Base-by-base conservation (phyloP, 1,284 basidiomycete species). In the Golubevia pallescens region DNA sequence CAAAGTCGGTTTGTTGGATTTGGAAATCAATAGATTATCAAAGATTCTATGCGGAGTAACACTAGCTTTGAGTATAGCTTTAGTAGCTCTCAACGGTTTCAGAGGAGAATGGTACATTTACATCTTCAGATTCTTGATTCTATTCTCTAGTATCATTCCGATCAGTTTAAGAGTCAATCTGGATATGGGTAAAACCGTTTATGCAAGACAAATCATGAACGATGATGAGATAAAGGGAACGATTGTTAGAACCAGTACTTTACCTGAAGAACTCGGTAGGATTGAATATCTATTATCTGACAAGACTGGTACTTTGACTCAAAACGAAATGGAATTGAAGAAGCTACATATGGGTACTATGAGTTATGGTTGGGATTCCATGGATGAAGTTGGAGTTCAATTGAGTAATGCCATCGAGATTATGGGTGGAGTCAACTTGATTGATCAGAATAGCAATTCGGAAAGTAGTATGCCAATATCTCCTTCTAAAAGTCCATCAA, bases 261-360 rank as follows among this genome's bases (percentile, higher is more conserved):
- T 99, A 2, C 97, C 97, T 0, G 97, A 99, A 83, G 97, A 99
- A 84, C 89, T 99, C 3, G 97, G 97, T 4, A 88, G 96, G 53
- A 95, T 99, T 70, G 95, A 97, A 69, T 99, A 99, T 85, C 87
- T 99, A 38, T 87, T 99, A 38, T 96, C 93, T 71, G 96, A 99
- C 86, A 99, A 99, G 88, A 99, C 97, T 0, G 97, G 97, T 0
- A 99, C 97, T 2, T 86, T 99, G 62, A 99, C 97, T 0, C 93
- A 97, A 86, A 99, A 99, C 81, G 96, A 97, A 85, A 99, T 99
- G 97, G 96, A 99, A 86, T 92, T 99, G 90, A 95, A 93, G 87
- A 98, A 97, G 85, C 88, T 99, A 48, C 96, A 99, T 81, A 93
- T 99, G 92, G 97, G 97, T 1, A 99, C 97, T 0, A 94, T 99